phyloP scores from a whole-genome alignment of 805 yeast species.

The Ogataea degrootiae region DNA sequence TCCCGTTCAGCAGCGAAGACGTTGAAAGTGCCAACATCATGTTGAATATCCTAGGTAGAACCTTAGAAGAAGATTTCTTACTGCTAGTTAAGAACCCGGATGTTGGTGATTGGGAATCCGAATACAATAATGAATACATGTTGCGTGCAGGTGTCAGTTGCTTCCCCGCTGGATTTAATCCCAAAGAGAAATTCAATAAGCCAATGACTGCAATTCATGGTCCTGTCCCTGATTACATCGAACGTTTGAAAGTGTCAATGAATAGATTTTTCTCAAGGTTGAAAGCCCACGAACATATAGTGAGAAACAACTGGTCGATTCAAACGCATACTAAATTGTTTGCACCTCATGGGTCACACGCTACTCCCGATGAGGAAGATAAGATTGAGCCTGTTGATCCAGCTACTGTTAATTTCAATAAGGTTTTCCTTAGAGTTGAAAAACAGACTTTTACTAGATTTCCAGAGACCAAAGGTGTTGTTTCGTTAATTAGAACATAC shows the following conservation, averaged over 20 bases:
- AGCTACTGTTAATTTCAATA: slow-evolving; percentile 36
- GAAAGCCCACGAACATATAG: slow-evolving; percentile 49
- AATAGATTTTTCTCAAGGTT: slow-evolving; percentile 57
- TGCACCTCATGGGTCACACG: slow-evolving; percentile 42
- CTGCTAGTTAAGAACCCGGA: slow-evolving; percentile 41
- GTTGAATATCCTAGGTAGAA: slow-evolving; percentile 13
- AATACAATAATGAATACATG: slow-evolving; percentile 55
- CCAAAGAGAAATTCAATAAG: slow-evolving; percentile 44
- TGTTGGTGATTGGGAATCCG: slow-evolving; percentile 28
- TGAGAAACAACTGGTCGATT: slow-evolving; percentile 65
- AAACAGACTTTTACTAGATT: slow-evolving; percentile 53
- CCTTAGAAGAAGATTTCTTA: slow-evolving; percentile 62
- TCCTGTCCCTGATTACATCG: slow-evolving; percentile 67
- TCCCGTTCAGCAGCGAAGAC: slow-evolving; percentile 29
- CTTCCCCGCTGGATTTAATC: slow-evolving; percentile 73
- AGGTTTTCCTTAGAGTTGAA: slow-evolving; percentile 54
- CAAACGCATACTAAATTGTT: slow-evolving; percentile 54
- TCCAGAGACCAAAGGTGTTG: slow-evolving; percentile 41
- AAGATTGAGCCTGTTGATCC: slow-evolving; percentile 32
- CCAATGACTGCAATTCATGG: slow-evolving; percentile 59
- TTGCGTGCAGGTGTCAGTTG: slow-evolving; percentile 53
- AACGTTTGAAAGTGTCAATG: slow-evolving; percentile 58
- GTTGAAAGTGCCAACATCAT: slow-evolving; percentile 9
- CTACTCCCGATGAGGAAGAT: slow-evolving; percentile 29
- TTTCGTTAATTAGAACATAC: slow-evolving; percentile 56